Conservation (phyloP, 192 early-diverging fungal species). For the Fimicolochytrium jonesii region DNA sequence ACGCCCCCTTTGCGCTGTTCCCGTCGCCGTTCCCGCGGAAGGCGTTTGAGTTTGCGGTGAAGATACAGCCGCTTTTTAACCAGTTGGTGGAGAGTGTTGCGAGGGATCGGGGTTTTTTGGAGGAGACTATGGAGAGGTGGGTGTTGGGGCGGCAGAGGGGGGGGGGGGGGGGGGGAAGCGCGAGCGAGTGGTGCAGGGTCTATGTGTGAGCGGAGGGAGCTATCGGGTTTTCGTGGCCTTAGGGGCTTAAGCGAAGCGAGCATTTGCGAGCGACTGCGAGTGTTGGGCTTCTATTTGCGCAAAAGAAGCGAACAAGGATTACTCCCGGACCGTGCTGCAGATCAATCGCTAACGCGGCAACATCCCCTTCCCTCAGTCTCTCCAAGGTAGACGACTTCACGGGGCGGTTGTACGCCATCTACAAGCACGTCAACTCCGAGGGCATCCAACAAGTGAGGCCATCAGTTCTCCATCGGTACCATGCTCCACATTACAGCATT, state of each 20-base stretch:
- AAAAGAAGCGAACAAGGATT: too few species aligned
- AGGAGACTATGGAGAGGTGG: slow-evolving; percentile 66
- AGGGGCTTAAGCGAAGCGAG: too few species aligned
- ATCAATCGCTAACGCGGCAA: too few species aligned
- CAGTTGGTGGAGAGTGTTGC: slow-evolving; percentile 73
- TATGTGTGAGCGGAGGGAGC: too few species aligned
- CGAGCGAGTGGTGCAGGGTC: too few species aligned
- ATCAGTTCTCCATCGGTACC: too few species aligned
- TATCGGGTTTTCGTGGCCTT: too few species aligned
- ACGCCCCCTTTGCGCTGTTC: slow-evolving; percentile 81
- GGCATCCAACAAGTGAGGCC: slow-evolving; percentile 57
- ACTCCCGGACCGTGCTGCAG: not conserved
- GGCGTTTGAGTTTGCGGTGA: slow-evolving; percentile 67
- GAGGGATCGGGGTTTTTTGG: slow-evolving; percentile 71
- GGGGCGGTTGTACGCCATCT: slow-evolving; percentile 69
- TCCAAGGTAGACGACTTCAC: slow-evolving; percentile 83
- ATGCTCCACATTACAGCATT: too few species aligned
- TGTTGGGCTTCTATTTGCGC: too few species aligned
- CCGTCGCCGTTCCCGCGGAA: slow-evolving; percentile 77
- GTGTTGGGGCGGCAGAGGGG: too few species aligned
- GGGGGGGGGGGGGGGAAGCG: too few species aligned
- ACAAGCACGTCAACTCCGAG: slow-evolving; percentile 56
- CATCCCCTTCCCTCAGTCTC: slow-evolving; percentile 46
- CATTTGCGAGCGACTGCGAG: too few species aligned
- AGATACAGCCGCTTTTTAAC: slow-evolving; percentile 78